Evolutionary conservation across 768 basidiomycete genomes (phyloP).

Genomic region (Phylloporus arenicola): DNA sequence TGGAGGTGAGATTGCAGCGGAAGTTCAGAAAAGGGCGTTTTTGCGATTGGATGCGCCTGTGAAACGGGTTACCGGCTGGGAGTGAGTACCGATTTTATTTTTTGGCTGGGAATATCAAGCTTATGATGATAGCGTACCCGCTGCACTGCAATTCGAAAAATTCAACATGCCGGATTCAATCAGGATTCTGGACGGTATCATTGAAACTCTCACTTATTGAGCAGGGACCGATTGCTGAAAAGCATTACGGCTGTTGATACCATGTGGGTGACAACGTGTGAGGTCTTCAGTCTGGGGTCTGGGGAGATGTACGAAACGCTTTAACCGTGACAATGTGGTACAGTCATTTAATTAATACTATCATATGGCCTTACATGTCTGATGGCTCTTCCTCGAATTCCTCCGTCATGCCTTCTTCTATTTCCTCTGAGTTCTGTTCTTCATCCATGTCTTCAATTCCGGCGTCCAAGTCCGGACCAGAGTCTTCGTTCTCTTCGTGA

Average conservation of each 20-base stretch:
- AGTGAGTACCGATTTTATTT: slow-evolving; percentile 52
- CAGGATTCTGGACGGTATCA: slow-evolving; percentile 73
- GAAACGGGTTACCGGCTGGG: slow-evolving; percentile 85
- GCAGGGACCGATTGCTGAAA: background rate
- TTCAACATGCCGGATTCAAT: slow-evolving; percentile 88
- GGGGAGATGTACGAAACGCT: background rate
- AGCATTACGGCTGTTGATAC: background rate
- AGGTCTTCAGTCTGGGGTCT: too few species aligned
- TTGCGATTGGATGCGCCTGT: slow-evolving; percentile 85
- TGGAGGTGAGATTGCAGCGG: slow-evolving; percentile 89
- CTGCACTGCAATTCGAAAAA: slow-evolving; percentile 82
- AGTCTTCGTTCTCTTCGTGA: slow-evolving; percentile 38
- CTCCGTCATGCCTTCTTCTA: slow-evolving; percentile 44
- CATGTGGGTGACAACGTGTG: background rate
- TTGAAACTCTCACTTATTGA: slow-evolving; percentile 77
- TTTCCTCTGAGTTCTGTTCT: slow-evolving; percentile 38
- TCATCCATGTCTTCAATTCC: slow-evolving; percentile 40
- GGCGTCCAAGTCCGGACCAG: slow-evolving; percentile 34
- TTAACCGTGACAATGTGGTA: background rate
- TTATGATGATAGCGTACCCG: slow-evolving; percentile 56
- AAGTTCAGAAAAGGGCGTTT: slow-evolving; percentile 85
- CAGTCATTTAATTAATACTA: background rate
- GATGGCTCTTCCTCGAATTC: slow-evolving; percentile 48
- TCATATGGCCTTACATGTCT: slow-evolving; percentile 8
- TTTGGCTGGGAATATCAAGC: background rate